These are phyloP conservation scores for Trypanosoma vivax DNA, from an alignment of 208 protist genomes.

Conservation along the genomic window DNA sequence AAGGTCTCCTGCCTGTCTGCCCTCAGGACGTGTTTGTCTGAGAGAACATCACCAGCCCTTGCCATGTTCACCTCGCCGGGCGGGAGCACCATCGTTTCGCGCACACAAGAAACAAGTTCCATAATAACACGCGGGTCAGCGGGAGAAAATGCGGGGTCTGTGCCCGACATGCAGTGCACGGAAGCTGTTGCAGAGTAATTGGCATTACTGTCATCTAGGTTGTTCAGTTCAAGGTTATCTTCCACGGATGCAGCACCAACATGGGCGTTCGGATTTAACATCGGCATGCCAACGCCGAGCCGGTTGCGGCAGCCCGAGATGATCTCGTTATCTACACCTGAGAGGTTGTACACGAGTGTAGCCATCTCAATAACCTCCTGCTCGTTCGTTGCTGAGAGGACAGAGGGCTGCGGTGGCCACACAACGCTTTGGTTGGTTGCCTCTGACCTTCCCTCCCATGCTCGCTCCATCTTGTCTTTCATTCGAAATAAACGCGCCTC, in stretches of 20 bases:
- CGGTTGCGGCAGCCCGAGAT: neutral
- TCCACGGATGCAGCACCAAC: too few relatives aligned
- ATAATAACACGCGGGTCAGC: conserved; percentile 62
- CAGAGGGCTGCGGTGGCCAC: conserved; percentile 36
- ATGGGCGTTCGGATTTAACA: too few relatives aligned
- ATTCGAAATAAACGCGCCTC: conserved; percentile 34
- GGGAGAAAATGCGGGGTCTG: too few relatives aligned
- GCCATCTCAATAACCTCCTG: conserved; percentile 55
- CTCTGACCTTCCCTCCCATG: conserved; percentile 8
- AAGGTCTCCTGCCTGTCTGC: conserved; percentile 72
- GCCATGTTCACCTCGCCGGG: conserved; percentile 51
- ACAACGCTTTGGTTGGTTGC: conserved; percentile 12
- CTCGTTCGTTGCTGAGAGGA: conserved; percentile 40
- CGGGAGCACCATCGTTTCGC: conserved; percentile 60
- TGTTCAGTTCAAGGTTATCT: too few relatives aligned
- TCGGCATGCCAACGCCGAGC: neutral
- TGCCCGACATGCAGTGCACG: too few relatives aligned
- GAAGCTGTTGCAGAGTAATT: too few relatives aligned
- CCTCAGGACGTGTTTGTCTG: conserved; percentile 67
- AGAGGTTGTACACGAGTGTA: conserved; percentile 42
- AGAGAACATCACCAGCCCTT: conserved; percentile 75
- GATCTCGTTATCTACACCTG: neutral
- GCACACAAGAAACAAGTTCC: conserved; percentile 54
- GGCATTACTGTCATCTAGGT: too few relatives aligned
- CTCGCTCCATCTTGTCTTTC: conserved; percentile 15